A percentile compares a stretch with the other conserved stretches of the same genome.
phyloP scores from a whole-genome alignment of 2,329 filamentous ascomycete species.

The Neonectria ditissima region DNA sequence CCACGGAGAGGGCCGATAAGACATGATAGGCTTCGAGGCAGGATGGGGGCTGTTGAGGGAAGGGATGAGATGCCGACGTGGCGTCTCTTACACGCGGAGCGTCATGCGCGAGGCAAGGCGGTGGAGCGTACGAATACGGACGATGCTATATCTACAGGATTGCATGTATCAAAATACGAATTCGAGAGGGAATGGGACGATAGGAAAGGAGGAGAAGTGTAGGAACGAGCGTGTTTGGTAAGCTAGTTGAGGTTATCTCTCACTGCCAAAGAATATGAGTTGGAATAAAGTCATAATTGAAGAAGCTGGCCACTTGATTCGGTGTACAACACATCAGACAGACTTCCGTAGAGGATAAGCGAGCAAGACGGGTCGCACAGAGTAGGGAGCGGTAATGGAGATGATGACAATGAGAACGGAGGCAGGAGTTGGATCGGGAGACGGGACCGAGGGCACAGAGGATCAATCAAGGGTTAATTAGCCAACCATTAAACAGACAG shows the following conservation, averaged over 20 bases:
- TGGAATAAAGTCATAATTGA: neutral
- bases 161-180: neutral
- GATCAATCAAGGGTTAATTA: neutral
- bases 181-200: neutral
- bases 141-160: neutral
- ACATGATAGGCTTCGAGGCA: constrained; percentile 12
- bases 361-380: neutral
- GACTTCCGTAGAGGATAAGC: constrained; percentile 13
- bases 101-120: constrained; percentile 22
- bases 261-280: neutral
- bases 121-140: neutral
- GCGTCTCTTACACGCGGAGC: constrained; percentile 21
- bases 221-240: neutral
- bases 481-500: constrained; percentile 28
- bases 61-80: constrained; percentile 11
- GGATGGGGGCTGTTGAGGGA: constrained; percentile 3
- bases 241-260: neutral
- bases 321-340: constrained; percentile 10
- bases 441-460: constrained; percentile 10
- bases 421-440: neutral
- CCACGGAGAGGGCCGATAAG: constrained; percentile 20
- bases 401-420: neutral
- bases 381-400: neutral
- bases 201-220: neutral
- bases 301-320: constrained; percentile 14